A percentile compares a stretch with the other conserved stretches of the same genome.
Evolutionary conservation across 345 rosid species (phyloP).

Genomic region (Citrus sinensis): DVS_A1.0 CM039161.1:21454001-21454500

Average conservation of each 20-base stretch:
- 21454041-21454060: slow-evolving; percentile 5
- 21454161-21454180: slow-evolving; percentile 19
- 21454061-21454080: slow-evolving; percentile 21
- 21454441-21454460: too few relatives aligned
- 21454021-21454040: slow-evolving; percentile 17
- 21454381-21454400: neutral
- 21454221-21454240: slow-evolving; percentile 11
- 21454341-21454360: neutral
- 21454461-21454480: too few relatives aligned
- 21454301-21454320: neutral
- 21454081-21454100: slow-evolving; percentile 16
- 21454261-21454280: slow-evolving; percentile 14
- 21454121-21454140: slow-evolving; percentile 17
- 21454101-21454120: slow-evolving; percentile 26
- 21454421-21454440: too few relatives aligned
- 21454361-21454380: neutral
- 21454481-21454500: too few relatives aligned
- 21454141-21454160: slow-evolving; percentile 13
- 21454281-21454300: slow-evolving; percentile 12
- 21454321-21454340: slow-evolving; percentile 6
- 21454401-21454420: neutral
- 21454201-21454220: slow-evolving; percentile 27
- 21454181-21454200: slow-evolving; percentile 21
- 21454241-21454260: slow-evolving; percentile 14
- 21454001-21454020: slow-evolving; percentile 14